Evolutionary conservation across 225 moss, liverwort and hornwort genomes (phyloP).

Genomic region (Marchantia paleacea): DNA sequence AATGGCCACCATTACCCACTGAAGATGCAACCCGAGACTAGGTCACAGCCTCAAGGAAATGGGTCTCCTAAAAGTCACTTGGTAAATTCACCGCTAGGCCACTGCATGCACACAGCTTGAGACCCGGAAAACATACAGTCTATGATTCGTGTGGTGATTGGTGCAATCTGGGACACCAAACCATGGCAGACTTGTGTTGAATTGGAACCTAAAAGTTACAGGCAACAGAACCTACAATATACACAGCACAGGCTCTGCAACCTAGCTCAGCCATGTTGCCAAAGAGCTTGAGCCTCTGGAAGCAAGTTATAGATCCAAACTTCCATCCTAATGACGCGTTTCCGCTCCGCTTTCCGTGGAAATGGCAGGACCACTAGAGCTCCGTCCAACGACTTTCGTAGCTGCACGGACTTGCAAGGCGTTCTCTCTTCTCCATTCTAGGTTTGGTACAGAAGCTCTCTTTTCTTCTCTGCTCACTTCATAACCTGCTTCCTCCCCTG

Average conservation of each 20-base stretch:
- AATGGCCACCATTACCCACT: conserved; percentile 35
- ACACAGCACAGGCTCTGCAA: conserved; percentile 40
- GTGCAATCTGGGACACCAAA: conserved; percentile 29
- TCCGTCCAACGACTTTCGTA: conserved; percentile 20
- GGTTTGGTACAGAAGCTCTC: conserved; percentile 19
- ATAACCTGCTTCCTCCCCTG: conserved; percentile 16
- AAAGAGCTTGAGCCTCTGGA: conserved; percentile 26
- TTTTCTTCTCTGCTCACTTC: conserved; percentile 25
- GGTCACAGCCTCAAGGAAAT: conserved; percentile 28
- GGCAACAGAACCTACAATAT: conserved; percentile 42
- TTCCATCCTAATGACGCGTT: conserved; percentile 25
- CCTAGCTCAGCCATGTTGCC: conserved; percentile 25
- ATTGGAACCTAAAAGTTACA: conserved; percentile 38
- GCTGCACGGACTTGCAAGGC: conserved; percentile 10
- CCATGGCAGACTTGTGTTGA: conserved; percentile 24
- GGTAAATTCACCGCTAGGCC: conserved; percentile 27
- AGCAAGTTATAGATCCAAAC: conserved; percentile 26
- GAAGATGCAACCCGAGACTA: conserved; percentile 35
- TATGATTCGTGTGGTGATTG: conserved; percentile 15
- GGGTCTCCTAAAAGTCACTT: conserved; percentile 20
- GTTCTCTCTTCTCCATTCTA: conserved; percentile 38
- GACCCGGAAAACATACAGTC: conserved; percentile 12
- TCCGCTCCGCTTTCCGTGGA: conserved; percentile 22
- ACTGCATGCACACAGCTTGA: conserved; percentile 30
- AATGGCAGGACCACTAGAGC: conserved; percentile 19